Evolutionary conservation across 306 rosid genomes (phyloP).

Genomic region (Ormosia semicastrata): DNA sequence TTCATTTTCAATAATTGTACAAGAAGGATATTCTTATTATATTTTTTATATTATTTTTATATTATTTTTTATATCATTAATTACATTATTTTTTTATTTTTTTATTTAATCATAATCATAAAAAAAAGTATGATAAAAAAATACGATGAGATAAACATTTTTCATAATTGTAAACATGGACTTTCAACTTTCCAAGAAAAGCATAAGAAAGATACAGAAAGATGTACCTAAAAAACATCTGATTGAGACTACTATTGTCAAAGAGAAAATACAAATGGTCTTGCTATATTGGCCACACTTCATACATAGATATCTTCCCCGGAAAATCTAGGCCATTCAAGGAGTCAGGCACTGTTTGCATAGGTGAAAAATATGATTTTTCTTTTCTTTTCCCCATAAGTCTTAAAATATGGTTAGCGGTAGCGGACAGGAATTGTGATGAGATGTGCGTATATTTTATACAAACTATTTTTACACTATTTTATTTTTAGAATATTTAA

Average conservation of each 20-base stretch:
- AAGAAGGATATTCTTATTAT: too few relatives aligned
- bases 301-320: background rate
- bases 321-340: constrained; percentile 23
- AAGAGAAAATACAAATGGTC: constrained; percentile 21
- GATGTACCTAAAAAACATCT: background rate
- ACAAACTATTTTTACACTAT: too few relatives aligned
- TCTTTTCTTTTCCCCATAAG: background rate
- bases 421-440: background rate
- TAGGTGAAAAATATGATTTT: background rate
- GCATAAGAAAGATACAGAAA: constrained; percentile 22
- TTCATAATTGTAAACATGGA: constrained; percentile 22
- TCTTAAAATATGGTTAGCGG: background rate
- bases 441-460: too few relatives aligned
- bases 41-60: too few relatives aligned
- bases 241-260: constrained; percentile 25
- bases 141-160: too few relatives aligned
- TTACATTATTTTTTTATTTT: too few relatives aligned
- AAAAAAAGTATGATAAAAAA: too few relatives aligned
- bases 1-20: constrained; percentile 16
- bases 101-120: too few relatives aligned
- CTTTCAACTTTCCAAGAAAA: constrained; percentile 24
- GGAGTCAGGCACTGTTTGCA: background rate
- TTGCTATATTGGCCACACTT: constrained; percentile 5
- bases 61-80: too few relatives aligned
- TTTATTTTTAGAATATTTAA: too few relatives aligned